Evolutionary conservation across 2,329 filamentous ascomycete species (phyloP).

Genomic region (Penicillium decumbens): DNA sequence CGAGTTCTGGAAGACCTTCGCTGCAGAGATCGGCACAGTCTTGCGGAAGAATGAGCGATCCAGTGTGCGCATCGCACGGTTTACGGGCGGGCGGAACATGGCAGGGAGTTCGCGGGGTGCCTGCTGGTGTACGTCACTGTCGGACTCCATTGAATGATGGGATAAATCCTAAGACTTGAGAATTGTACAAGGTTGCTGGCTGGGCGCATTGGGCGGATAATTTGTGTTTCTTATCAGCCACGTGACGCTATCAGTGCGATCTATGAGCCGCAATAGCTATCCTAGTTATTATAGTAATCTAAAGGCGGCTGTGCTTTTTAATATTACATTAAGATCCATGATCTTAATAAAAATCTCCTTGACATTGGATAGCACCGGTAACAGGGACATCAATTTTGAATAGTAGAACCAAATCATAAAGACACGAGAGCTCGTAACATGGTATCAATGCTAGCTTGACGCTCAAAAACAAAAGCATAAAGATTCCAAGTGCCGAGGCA

Average conservation of each 20-base stretch:
- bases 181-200: constrained; percentile 4
- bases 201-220: constrained; percentile 8
- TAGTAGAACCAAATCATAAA: not conserved
- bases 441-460: not conserved
- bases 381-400: not conserved
- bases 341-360: too few species aligned
- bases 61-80: constrained; percentile 72
- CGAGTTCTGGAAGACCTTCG: constrained; percentile 68
- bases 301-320: not conserved
- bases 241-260: constrained; percentile 13
- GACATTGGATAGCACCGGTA: not conserved
- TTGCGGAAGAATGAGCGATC: constrained; percentile 80
- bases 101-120: constrained; percentile 28
- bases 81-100: constrained; percentile 74
- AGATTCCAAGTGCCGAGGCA: not conserved
- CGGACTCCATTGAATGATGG: constrained; percentile 22
- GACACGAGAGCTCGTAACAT: not conserved
- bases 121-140: constrained; percentile 13
- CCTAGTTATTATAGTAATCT: not conserved
- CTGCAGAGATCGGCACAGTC: constrained; percentile 70
- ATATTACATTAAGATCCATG: not conserved
- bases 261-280: not conserved
- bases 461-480: not conserved
- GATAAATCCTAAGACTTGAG: not conserved
- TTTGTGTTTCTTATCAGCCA: constrained; percentile 24